Evolutionary conservation across 2,329 filamentous ascomycete species (phyloP), one percentile per base, ranked within the genome.

Genomic region (Taxawa tesnikishii): DNA sequence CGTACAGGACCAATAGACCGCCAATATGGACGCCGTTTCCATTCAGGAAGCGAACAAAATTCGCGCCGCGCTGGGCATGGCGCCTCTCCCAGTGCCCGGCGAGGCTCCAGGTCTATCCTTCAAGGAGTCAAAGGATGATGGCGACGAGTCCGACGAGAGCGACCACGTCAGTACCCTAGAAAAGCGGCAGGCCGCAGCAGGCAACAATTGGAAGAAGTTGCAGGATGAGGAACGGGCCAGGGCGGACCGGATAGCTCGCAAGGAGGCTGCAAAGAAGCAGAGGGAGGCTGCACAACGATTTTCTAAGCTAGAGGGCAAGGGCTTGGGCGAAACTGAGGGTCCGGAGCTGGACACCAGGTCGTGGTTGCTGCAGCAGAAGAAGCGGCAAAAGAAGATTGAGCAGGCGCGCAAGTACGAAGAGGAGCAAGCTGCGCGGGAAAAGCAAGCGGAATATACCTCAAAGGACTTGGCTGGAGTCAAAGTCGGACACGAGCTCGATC

Each of bases 21-120:
- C 14, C 19, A 47, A 28, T 19, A 49, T 51, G 47, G 47, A 55
- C 41, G 49, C 53, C 32, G 73, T 83, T 27, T 79, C 81, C 16
- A 87, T 96, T 51, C 83, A 92, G 58, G 85, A 94, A 68, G 84
- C 83, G 43, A 96, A 96, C 63, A 82, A 87, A 52, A 79, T 94
- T 50, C 84, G 88, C 48, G 68, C 79, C 47, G 83, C 84, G 30
- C 75, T 94, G 62, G 88, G 88, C 50, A 75, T 94, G 66, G 83
- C 88, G 52, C 87, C 85, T 15, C 64, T 96, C 49, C 83, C 85
- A 15, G 82, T 92, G 8, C 82, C 87, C 15, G 83, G 83, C 43
- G 68, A 67, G 37, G 36, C 54, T 47, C 35, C 57, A 15, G 73
- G 71, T 33, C 73, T 72, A 3, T 54, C 63, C 14, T 79, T 79